Conservation (phyloP, 495 filamentous ascomycete genomes). For the Annulohypoxylon bovei region DNA sequence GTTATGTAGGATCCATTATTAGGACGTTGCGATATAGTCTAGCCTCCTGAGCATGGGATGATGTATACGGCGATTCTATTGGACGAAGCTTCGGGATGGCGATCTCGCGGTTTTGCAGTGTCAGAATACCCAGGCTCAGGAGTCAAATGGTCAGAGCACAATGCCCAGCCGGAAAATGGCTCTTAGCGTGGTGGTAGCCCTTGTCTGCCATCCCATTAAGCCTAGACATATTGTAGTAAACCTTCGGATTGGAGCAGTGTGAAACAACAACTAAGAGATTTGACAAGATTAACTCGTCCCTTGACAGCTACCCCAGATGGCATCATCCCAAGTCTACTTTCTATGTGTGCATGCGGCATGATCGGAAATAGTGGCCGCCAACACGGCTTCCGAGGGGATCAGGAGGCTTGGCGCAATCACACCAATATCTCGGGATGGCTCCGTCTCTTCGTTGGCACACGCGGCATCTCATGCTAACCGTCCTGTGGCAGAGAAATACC, state of each 20-base stretch:
- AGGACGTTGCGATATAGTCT: not conserved
- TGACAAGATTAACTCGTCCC: constrained; percentile 26
- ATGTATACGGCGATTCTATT: not conserved
- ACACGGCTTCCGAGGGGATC: constrained; percentile 41
- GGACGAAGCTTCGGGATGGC: constrained; percentile 30
- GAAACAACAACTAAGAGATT: constrained; percentile 27
- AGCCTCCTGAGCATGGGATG: not conserved
- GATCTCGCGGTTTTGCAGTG: constrained; percentile 42
- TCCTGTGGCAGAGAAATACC: not conserved
- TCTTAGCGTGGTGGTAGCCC: constrained; percentile 25
- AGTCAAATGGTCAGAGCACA: constrained; percentile 20
- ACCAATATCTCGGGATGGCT: constrained; percentile 11
- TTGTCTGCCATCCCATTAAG: constrained; percentile 1
- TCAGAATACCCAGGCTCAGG: constrained; percentile 27
- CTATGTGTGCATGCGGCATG: not conserved
- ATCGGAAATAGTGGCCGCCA: constrained; percentile 4
- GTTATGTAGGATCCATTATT: not conserved
- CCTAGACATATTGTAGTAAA: not conserved
- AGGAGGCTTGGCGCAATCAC: constrained; percentile 40
- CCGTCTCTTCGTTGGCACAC: not conserved
- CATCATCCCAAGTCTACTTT: constrained; percentile 24
- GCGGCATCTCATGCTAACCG: not conserved
- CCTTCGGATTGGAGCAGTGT: not conserved
- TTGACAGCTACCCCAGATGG: constrained; percentile 16
- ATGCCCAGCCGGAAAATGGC: not conserved